Percentiles rank a stretch among this genome's conserved stretches.
Conservation (phyloP, 345 rosid genomes). For the Eutrema heterophyllum region DNA sequence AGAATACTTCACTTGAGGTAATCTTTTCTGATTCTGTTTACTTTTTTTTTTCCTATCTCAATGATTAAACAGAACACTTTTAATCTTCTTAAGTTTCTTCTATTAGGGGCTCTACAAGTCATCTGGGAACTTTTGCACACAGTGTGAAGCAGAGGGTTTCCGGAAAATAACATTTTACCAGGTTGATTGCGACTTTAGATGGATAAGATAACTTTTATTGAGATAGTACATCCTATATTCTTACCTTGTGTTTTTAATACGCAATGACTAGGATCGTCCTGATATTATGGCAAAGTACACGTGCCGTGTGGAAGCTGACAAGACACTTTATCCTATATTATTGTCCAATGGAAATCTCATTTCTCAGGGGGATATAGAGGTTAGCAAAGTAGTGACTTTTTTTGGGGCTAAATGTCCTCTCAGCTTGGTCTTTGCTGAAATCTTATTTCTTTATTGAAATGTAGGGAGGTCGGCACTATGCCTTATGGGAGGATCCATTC, state of each 20-base stretch:
- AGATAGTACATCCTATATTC: conserved; percentile 9
- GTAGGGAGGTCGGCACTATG: conserved; percentile 89
- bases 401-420: neutral
- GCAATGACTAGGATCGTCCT: conserved; percentile 70
- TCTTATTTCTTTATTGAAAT: conserved; percentile 2
- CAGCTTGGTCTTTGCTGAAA: conserved; percentile 12
- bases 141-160: conserved; percentile 99
- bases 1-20: conserved; percentile 92
- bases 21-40: neutral
- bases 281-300: conserved; percentile 97
- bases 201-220: neutral
- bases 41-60: neutral
- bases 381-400: conserved; percentile 16
- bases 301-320: conserved; percentile 88
- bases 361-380: conserved; percentile 82
- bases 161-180: conserved; percentile 91
- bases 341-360: conserved; percentile 92
- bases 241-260: conserved; percentile 21
- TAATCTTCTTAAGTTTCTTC: neutral
- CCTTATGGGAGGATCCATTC: conserved; percentile 96
- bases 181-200: conserved; percentile 37
- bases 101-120: conserved; percentile 92
- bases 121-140: conserved; percentile 93
- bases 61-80: neutral
- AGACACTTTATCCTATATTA: conserved; percentile 77